phyloP scores from a whole-genome alignment of 164 flowering plant genomes.

The Liquidambar formosana region DNA sequence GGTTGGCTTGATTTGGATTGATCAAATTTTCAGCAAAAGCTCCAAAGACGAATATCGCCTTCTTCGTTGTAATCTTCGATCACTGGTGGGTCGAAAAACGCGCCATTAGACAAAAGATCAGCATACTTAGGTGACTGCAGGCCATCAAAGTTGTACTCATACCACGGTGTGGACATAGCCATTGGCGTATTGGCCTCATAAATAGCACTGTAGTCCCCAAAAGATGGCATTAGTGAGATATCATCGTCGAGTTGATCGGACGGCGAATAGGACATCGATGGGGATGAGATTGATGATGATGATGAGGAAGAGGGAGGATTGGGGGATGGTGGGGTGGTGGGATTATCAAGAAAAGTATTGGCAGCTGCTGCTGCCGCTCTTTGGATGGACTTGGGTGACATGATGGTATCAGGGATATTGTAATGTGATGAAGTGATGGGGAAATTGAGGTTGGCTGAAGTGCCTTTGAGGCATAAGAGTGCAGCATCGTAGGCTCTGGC shows the following conservation, averaged over 20 bases:
- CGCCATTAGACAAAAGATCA: constrained; percentile 36
- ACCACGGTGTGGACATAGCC: constrained; percentile 25
- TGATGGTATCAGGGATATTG: constrained; percentile 22
- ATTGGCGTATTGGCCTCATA: constrained; percentile 2
- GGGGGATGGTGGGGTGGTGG: constrained; percentile 12
- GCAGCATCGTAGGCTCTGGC: constrained; percentile 99
- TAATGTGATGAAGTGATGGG: constrained; percentile 38
- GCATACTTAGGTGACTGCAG: constrained; percentile 32
- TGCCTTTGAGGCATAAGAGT: constrained; percentile 83
- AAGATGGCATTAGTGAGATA: constrained; percentile 14
- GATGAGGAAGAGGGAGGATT: constrained; percentile 25
- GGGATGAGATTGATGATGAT: constrained; percentile 24
- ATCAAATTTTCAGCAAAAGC: constrained; percentile 34
- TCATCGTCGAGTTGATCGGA: constrained; percentile 35
- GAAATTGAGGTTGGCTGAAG: constrained; percentile 83
- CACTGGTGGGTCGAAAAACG: constrained; percentile 30
- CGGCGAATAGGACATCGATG: constrained; percentile 32
- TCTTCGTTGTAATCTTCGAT: constrained; percentile 38
- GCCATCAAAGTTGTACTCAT: constrained; percentile 28
- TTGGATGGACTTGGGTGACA: constrained; percentile 90
- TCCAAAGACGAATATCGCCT: constrained; percentile 56
- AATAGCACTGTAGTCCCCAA: neutral
- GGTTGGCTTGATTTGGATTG: constrained; percentile 1
- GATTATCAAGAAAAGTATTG: constrained; percentile 10
- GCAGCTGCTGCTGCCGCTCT: constrained; percentile 87